Percentiles rank a stretch among this genome's conserved stretches.
Conservation (phyloP, 83 land plant species). For the Larix sibirica region DNA sequence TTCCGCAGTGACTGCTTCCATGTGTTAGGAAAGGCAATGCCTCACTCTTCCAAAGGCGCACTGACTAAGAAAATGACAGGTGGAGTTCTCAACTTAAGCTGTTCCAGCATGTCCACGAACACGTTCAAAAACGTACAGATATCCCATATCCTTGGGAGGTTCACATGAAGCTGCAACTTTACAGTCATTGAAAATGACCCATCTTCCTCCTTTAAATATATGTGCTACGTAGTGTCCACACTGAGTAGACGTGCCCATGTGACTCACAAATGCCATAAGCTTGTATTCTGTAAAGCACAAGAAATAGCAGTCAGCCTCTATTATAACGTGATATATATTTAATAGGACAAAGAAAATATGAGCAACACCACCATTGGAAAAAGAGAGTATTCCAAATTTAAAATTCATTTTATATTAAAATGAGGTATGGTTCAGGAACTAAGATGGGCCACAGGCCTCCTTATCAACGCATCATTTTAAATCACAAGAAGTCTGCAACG, state of each 20-base stretch:
- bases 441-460: neutral
- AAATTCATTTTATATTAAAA: neutral
- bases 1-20: too few relatives aligned
- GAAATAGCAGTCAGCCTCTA: neutral
- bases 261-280: slow-evolving; percentile 92
- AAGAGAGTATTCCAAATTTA: neutral
- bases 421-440: neutral
- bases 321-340: neutral
- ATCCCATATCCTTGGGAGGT: slow-evolving; percentile 99
- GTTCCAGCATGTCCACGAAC: neutral
- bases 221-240: slow-evolving; percentile 99
- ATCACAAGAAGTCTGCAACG: too few relatives aligned
- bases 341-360: neutral
- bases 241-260: slow-evolving; percentile 97
- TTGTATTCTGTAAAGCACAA: slow-evolving; percentile 61
- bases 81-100: too few relatives aligned
- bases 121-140: slow-evolving; percentile 93
- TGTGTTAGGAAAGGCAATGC: too few relatives aligned
- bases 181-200: slow-evolving; percentile 96
- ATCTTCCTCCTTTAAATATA: slow-evolving; percentile 81
- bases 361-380: neutral
- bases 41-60: too few relatives aligned
- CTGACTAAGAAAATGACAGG: too few relatives aligned
- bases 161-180: slow-evolving; percentile 91
- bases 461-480: neutral